Evolutionary conservation across 2,329 filamentous ascomycete species (phyloP).

Genomic region (Dothistroma pini): DNA sequence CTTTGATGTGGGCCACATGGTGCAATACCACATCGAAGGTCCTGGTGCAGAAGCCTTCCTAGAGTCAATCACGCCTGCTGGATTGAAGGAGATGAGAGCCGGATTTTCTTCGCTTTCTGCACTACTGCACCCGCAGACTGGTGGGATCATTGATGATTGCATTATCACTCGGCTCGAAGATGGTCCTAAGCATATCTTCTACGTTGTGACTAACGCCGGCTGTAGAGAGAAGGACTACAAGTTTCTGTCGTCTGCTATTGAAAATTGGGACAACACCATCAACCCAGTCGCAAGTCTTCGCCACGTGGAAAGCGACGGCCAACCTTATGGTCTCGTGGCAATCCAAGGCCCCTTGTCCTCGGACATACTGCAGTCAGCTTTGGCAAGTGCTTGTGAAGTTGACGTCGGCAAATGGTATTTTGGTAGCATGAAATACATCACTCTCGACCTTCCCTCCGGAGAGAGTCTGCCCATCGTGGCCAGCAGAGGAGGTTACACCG

Average conservation of each 20-base stretch:
- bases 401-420: slow-evolving; percentile 71
- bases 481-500: slow-evolving; percentile 89
- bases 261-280: slow-evolving; percentile 54
- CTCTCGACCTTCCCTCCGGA: slow-evolving; percentile 59
- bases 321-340: slow-evolving; percentile 74
- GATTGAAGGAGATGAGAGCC: slow-evolving; percentile 58
- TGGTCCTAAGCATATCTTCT: slow-evolving; percentile 56
- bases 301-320: slow-evolving; percentile 40
- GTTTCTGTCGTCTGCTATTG: slow-evolving; percentile 70
- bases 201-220: slow-evolving; percentile 92
- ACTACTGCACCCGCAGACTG: slow-evolving; percentile 72
- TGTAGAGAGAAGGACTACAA: slow-evolving; percentile 83
- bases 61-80: slow-evolving; percentile 76
- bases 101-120: slow-evolving; percentile 80
- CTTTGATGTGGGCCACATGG: slow-evolving; percentile 97
- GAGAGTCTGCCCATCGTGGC: slow-evolving; percentile 61
- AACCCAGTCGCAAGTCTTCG: slow-evolving; percentile 33
- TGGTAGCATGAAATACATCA: slow-evolving; percentile 66
- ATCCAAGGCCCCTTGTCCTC: slow-evolving; percentile 80
- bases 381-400: slow-evolving; percentile 51
- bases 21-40: slow-evolving; percentile 80
- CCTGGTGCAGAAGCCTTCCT: slow-evolving; percentile 77
- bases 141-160: slow-evolving; percentile 92
- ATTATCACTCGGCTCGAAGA: slow-evolving; percentile 77
- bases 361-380: slow-evolving; percentile 62